Evolutionary conservation across 2,329 filamentous ascomycete species (phyloP), one percentile per base, ranked within the genome.

Genomic region (Apiospora pterosperma): DNA sequence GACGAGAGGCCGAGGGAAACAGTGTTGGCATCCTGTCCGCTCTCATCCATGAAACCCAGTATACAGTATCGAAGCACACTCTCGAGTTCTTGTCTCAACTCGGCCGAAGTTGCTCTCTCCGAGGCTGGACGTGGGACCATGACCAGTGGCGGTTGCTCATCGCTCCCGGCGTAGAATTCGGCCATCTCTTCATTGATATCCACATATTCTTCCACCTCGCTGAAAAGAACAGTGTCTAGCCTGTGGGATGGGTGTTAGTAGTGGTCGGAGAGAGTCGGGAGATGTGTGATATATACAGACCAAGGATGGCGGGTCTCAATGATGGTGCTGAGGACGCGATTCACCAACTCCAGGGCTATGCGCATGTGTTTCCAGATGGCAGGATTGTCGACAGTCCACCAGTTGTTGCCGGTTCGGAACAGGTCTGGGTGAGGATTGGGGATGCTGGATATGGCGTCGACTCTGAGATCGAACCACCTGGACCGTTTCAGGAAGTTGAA

Each of bases 371-470:
- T 39, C 65, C 65, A 66, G 19, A 66, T 63, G 31, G 39, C 23
- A 5, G 36, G 38, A 31, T 66, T 66, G 41, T 66, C 65, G 12
- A 64, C 65, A 1, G 65, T 64, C 65, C 62, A 62, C 65, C 65
- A 64, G 12, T 55, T 11, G 23, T 61, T 36, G 38, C 36, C 8
- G 36, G 5, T 16, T 62, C n/a, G n/a, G 65, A n/a, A 44, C 28
- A 19, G 2, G 12, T 55, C 28, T 11, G 58, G 36, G 19, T 59
- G 36, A 42, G 62, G 64, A 19, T 59, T 21, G 6, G 28, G n/a
- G 39, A 66, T 62, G 34, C 19, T 6, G 11, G 34, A 11, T 11
- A 39, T 11, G 38, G 38, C 62, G 44, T 62, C 31, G 3, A 25
- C 42, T 34, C 36, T 42, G 23, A 62, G 28, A 58, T 66, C 65